Evolutionary conservation across 768 basidiomycete species (phyloP).

Genomic region (Russula virescens): DNA sequence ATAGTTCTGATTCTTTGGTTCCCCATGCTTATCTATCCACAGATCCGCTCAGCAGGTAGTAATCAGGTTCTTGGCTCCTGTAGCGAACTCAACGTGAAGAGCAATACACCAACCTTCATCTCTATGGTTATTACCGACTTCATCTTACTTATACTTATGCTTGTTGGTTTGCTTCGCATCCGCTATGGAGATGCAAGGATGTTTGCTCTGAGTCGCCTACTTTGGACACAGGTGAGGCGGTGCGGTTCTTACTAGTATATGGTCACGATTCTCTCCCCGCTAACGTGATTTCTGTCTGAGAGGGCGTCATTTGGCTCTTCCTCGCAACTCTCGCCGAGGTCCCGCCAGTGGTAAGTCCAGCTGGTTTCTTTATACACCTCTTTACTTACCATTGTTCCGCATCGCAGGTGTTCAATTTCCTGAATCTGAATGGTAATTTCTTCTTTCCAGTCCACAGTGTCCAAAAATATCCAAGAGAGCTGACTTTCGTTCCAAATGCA

Average conservation of each 20-base stretch:
- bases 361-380: neutral
- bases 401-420: neutral
- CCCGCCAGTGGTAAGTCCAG: neutral
- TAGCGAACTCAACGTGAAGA: neutral
- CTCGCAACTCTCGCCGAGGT: neutral
- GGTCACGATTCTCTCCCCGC: neutral
- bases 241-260: too few relatives aligned
- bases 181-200: neutral
- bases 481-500: neutral
- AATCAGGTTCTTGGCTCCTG: neutral
- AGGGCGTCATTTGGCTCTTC: neutral
- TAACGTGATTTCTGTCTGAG: neutral
- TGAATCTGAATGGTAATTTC: neutral
- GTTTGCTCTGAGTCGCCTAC: neutral
- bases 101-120: neutral
- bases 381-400: neutral
- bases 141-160: neutral
- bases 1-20: too few relatives aligned
- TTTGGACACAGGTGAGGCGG: neutral
- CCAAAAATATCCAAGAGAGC: too few relatives aligned
- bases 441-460: neutral
- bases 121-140: neutral
- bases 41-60: neutral
- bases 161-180: neutral
- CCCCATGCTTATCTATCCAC: neutral